Evolutionary conservation across 768 basidiomycete species (phyloP).

Genomic region (Dacryopinax spathularia): DNA sequence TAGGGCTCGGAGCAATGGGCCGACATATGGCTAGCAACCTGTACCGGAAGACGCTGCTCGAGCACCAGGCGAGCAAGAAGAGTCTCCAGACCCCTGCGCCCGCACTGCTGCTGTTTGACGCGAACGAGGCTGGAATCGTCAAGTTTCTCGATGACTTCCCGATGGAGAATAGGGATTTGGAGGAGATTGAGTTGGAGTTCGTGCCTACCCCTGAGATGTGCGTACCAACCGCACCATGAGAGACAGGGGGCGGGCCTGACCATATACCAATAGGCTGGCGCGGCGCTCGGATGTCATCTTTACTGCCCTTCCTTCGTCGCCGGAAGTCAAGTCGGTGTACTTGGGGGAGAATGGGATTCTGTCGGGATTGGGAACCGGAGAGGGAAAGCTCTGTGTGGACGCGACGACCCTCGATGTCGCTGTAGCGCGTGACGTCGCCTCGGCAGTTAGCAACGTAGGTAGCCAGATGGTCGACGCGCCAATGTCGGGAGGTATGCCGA

Average conservation of each 20-base stretch:
- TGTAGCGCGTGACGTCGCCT: conserved; percentile 52
- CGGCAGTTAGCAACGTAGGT: conserved; percentile 37
- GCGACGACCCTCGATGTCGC: conserved; percentile 80
- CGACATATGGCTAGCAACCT: conserved; percentile 76
- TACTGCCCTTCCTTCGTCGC: conserved; percentile 87
- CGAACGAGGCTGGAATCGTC: conserved; percentile 41
- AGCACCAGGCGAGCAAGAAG: neutral
- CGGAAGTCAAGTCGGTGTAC: conserved; percentile 72
- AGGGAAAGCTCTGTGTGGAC: conserved; percentile 61
- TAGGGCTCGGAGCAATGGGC: conserved; percentile 82
- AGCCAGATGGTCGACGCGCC: conserved; percentile 84
- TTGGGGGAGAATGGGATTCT: conserved; percentile 43
- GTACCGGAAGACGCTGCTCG: conserved; percentile 41
- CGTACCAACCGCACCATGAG: too few relatives aligned
- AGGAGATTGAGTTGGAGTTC: conserved; percentile 42
- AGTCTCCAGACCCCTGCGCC: conserved; percentile 2
- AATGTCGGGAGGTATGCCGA: conserved; percentile 71
- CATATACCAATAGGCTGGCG: conserved; percentile 22
- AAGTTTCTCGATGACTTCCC: conserved; percentile 45
- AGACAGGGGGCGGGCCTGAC: too few relatives aligned
- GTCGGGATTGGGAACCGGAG: conserved; percentile 37
- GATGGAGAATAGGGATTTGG: conserved; percentile 37
- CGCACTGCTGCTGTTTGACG: conserved; percentile 68
- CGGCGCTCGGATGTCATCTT: conserved; percentile 37
- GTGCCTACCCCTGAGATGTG: conserved; percentile 59